These are phyloP conservation scores for Phytophthora ramorum DNA, from an alignment of 352 stramenopile species.

Conservation along the genomic window DNA sequence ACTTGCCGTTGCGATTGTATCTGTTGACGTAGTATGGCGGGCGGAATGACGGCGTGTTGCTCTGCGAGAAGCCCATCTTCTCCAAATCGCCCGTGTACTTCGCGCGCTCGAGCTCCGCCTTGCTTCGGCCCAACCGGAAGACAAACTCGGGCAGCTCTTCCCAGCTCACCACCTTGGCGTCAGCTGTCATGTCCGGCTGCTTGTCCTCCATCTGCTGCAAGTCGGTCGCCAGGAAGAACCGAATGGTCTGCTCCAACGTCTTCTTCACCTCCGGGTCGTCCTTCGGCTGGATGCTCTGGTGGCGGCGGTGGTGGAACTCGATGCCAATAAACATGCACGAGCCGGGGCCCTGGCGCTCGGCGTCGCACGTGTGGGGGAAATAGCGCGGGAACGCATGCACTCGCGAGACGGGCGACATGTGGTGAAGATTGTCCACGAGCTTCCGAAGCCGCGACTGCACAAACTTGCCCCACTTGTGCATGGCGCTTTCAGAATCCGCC, in stretches of 20 bases:
- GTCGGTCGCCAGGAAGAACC: slow-evolving; percentile 85
- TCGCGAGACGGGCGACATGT: slow-evolving; percentile 60
- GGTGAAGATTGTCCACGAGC: slow-evolving; percentile 77
- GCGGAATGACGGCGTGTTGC: slow-evolving; percentile 53
- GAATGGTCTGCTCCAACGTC: slow-evolving; percentile 80
- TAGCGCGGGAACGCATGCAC: slow-evolving; percentile 78
- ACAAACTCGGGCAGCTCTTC: slow-evolving; percentile 76
- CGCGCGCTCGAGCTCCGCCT: slow-evolving; percentile 56
- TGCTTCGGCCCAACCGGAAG: slow-evolving; percentile 56
- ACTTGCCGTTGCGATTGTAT: slow-evolving; percentile 60
- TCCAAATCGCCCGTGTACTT: slow-evolving; percentile 75
- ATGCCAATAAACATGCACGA: slow-evolving; percentile 88
- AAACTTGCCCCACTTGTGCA: slow-evolving; percentile 87
- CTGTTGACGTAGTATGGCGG: slow-evolving; percentile 54
- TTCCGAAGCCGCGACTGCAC: slow-evolving; percentile 84
- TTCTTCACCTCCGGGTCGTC: slow-evolving; percentile 77
- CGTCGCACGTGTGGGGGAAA: slow-evolving; percentile 61
- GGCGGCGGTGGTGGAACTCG: slow-evolving; percentile 67
- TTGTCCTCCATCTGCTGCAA: slow-evolving; percentile 85
- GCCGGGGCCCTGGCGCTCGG: slow-evolving; percentile 42
- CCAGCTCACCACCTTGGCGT: slow-evolving; percentile 63
- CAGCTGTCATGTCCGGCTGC: slow-evolving; percentile 69
- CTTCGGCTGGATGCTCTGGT: slow-evolving; percentile 42
- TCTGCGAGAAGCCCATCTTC: slow-evolving; percentile 58
- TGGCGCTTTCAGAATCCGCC: slow-evolving; percentile 59